Conservation (phyloP, 1,284 basidiomycete genomes). For the Ganoderma sinense region DNA sequence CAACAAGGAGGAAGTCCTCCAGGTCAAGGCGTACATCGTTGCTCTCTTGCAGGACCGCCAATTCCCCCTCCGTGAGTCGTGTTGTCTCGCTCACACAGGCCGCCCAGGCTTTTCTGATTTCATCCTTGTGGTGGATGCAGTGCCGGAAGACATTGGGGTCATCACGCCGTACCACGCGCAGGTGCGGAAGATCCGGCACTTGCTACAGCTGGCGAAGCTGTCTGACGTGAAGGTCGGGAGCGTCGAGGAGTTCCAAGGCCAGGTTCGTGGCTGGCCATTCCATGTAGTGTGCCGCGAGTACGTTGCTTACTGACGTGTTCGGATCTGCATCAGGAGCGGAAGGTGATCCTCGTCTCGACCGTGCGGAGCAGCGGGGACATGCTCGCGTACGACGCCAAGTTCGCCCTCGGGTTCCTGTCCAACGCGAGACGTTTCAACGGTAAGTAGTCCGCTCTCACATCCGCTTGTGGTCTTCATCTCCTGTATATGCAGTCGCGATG, state of each 20-base stretch:
- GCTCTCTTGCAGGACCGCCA: conserved; percentile 31
- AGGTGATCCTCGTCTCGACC: conserved; percentile 54
- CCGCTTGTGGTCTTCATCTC: too few species aligned
- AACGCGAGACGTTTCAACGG: conserved; percentile 56
- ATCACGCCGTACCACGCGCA: conserved; percentile 66
- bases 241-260: conserved; percentile 71
- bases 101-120: too few species aligned
- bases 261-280: conserved; percentile 45
- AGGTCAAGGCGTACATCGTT: conserved; percentile 49
- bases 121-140: too few species aligned
- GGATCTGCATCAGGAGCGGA: conserved; percentile 46
- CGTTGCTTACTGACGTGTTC: conserved; percentile 48
- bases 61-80: conserved; percentile 12
- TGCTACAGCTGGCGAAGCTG: conserved; percentile 41
- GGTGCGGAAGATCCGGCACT: conserved; percentile 51
- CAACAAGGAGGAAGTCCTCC: conserved; percentile 51
- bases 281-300: conserved; percentile 42
- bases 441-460: conserved; percentile 22
- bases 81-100: too few species aligned
- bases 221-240: conserved; percentile 60
- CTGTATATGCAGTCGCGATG: conserved; percentile 39
- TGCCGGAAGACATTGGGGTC: conserved; percentile 53
- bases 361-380: conserved; percentile 50
- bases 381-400: conserved; percentile 48
- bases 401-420: conserved; percentile 55